phyloP scores from a whole-genome alignment of 192 early-diverging fungal species.

The Coemansia sp. region DNA sequence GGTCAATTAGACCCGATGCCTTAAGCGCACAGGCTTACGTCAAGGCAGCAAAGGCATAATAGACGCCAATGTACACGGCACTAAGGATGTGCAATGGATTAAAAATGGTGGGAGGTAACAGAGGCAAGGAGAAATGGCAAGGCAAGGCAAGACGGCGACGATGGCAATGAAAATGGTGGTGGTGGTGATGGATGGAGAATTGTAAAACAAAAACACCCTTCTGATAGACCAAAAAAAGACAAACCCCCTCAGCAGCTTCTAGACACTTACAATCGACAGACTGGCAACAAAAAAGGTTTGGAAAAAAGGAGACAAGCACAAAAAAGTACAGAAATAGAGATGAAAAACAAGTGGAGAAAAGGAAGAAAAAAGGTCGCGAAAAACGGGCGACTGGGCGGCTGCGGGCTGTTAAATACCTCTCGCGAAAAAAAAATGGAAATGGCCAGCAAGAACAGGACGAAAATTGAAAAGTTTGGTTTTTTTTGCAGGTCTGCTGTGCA shows the following conservation, averaged over 20 bases:
- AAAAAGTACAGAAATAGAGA: constrained; percentile 13
- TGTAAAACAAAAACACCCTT: background rate
- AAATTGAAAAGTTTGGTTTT: constrained; percentile 20
- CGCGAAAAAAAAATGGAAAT: constrained; percentile 31
- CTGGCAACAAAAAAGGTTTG: background rate
- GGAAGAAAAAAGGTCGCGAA: constrained; percentile 14
- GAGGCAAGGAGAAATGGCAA: no score
- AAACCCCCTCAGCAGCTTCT: background rate
- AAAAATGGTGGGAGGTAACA: no score
- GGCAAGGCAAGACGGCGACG: background rate
- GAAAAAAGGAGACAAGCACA: background rate
- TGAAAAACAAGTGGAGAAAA: constrained; percentile 7
- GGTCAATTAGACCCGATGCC: no score
- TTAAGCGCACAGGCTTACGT: no score
- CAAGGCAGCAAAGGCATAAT: no score
- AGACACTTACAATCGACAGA: constrained; percentile 1
- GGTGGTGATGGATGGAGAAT: background rate
- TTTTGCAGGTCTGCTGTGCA: no score
- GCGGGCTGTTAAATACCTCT: constrained; percentile 14
- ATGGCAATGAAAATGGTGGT: no score
- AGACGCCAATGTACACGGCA: no score
- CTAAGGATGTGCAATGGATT: no score
- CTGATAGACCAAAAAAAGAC: background rate
- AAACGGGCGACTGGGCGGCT: constrained; percentile 11
- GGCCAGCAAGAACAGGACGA: constrained; percentile 22